These are phyloP conservation scores for Aspergillus floridensis DNA, from an alignment of 2,329 filamentous ascomycete genomes.

Conservation along the genomic window DNA sequence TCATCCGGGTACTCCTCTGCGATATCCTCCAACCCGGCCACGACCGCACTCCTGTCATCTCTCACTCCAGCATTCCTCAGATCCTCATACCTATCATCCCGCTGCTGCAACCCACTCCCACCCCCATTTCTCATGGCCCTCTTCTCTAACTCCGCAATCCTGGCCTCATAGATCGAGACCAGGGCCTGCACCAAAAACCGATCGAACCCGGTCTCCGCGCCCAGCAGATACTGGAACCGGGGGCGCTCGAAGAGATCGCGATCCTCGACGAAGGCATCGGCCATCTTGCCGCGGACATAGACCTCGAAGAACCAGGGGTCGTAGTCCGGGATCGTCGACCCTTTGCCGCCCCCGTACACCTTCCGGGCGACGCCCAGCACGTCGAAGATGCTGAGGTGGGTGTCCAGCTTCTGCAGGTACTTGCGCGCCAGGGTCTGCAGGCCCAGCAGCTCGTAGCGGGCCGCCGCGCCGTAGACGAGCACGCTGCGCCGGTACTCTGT, in stretches of 20 bases:
- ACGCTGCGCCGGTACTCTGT: conserved; percentile 5
- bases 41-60: background rate
- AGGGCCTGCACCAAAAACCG: conserved; percentile 1
- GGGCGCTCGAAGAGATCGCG: conserved; percentile 2
- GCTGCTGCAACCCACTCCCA: background rate
- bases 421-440: background rate
- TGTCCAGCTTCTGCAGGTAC: conserved; percentile 7
- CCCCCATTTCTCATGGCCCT: background rate
- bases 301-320: conserved; percentile 3
- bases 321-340: background rate
- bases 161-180: conserved; percentile 1
- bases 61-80: background rate
- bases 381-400: conserved; percentile 3
- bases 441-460: background rate
- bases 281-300: background rate
- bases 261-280: conserved; percentile 1
- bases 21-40: background rate
- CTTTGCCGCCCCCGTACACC: background rate
- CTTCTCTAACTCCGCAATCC: conserved; percentile 1
- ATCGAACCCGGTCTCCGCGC: background rate
- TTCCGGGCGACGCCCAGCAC: background rate
- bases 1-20: background rate
- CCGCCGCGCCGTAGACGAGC: background rate
- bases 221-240: conserved; percentile 2
- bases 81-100: background rate